Evolutionary conservation across 805 yeast species (phyloP).

Genomic region (Metschnikowia drakensbergensis): DNA sequence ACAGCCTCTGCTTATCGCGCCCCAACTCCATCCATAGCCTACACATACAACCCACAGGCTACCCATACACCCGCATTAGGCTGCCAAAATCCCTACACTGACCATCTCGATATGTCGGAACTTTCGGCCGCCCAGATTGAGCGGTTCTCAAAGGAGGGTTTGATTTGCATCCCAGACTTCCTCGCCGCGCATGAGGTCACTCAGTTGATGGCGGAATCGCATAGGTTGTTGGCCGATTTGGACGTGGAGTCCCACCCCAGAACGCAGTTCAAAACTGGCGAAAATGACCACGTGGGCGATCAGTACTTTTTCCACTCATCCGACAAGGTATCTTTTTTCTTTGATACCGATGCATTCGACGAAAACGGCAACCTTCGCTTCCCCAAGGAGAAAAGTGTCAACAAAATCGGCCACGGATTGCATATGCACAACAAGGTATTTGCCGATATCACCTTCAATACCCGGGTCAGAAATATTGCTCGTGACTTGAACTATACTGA

Average conservation of each 20-base stretch:
- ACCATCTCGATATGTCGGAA: slow-evolving; percentile 7
- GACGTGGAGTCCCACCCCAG: slow-evolving; percentile 59
- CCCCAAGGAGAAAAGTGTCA: slow-evolving; percentile 56
- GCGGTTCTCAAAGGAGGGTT: slow-evolving; percentile 53
- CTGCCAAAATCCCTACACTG: background rate
- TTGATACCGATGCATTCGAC: slow-evolving; percentile 69
- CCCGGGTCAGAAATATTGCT: slow-evolving; percentile 49
- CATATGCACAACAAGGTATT: slow-evolving; percentile 56
- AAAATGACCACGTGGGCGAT: slow-evolving; percentile 65
- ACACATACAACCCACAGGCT: no score
- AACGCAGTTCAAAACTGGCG: slow-evolving; percentile 65
- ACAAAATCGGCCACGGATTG: slow-evolving; percentile 77
- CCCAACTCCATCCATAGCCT: no score
- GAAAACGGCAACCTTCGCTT: slow-evolving; percentile 46
- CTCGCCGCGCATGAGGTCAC: slow-evolving; percentile 41
- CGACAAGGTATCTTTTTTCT: slow-evolving; percentile 64
- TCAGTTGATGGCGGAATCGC: slow-evolving; percentile 41
- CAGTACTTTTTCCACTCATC: slow-evolving; percentile 65
- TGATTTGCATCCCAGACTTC: slow-evolving; percentile 56
- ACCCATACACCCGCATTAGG: no score
- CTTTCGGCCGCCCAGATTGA: slow-evolving; percentile 49
- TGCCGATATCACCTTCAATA: slow-evolving; percentile 46
- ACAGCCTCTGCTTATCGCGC: no score
- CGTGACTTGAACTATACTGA: slow-evolving; percentile 50
- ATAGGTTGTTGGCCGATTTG: slow-evolving; percentile 43